Evolutionary conservation across 768 basidiomycete species (phyloP).

Genomic region (Lactarius tabidus): DNA sequence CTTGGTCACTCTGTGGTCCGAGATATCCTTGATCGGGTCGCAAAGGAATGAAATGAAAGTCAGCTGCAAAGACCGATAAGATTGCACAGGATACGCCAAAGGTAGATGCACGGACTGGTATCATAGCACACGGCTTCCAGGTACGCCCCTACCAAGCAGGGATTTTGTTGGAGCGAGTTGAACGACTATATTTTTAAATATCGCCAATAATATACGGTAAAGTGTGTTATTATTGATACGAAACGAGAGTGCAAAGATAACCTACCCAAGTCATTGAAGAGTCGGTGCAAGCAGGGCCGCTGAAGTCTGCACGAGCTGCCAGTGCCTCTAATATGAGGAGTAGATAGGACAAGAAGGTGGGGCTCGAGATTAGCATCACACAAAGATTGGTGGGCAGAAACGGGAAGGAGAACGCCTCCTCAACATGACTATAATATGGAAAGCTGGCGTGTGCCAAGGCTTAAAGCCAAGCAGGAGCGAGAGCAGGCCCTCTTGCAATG

Average conservation of each 20-base stretch:
- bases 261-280: slow-evolving; percentile 13
- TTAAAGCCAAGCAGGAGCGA: no score
- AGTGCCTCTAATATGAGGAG: not conserved
- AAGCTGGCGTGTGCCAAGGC: no score
- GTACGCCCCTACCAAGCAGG: slow-evolving; percentile 12
- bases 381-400: not conserved
- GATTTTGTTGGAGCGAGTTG: slow-evolving; percentile 18
- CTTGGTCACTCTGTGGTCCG: slow-evolving; percentile 4
- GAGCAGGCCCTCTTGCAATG: no score
- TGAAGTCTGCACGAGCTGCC: slow-evolving; percentile 2
- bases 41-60: slow-evolving; percentile 11
- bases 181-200: not conserved
- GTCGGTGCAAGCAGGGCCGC: slow-evolving; percentile 3
- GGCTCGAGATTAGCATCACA: not conserved
- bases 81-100: not conserved
- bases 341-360: not conserved
- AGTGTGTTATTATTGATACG: not conserved
- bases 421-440: no score
- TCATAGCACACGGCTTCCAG: slow-evolving; percentile 5
- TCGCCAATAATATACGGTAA: not conserved
- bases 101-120: slow-evolving; percentile 4
- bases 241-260: not conserved
- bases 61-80: slow-evolving; percentile 1
- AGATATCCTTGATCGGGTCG: not conserved
- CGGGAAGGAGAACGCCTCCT: not conserved